Base-by-base conservation (phyloP, 495 filamentous ascomycete species). In the Achaetomiella virescens region DNA sequence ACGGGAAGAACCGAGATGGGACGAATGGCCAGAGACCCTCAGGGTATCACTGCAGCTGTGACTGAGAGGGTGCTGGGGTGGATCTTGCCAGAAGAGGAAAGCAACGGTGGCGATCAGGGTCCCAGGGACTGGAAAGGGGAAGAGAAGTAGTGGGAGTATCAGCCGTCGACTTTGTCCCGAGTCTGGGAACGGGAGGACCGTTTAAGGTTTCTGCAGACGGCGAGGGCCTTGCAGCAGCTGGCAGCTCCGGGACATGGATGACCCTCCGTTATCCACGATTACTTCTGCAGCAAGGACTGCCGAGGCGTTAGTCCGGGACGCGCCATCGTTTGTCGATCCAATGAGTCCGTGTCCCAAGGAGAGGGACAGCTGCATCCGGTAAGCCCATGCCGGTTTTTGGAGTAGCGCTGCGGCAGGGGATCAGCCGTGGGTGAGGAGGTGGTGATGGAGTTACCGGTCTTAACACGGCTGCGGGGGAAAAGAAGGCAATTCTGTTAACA, bases 41-140 rank as follows among this genome's bases (percentile, higher is more conserved):
- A 31, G 27, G 27, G 27, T 31, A 9, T 9, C 27, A 31, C 27
- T 31, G 27, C 27, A 31, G 27, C 27, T 31, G 31, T 35, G 10
- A 38, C 5, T 6, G 38, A 17, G 38, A 17, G 38, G 15, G n/a
- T 24, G 29, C 35, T 27, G 12, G 20, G 31, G 29, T 46, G 1
- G 11, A 25, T 11, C 3, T 29, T 42, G n/a, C 52, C 43, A 14
- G 42, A 40, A 27, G 15, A n/a, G 42, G 52, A 18, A 41, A 25
- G 8, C 14, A 38, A 45, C n/a, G 7, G 43, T 37, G 52, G 9
- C 52, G 52, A 54, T 47, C 43, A 54, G 52, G 52, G 35, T 38
- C 52, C 40, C 43, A 54, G 52, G 52, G 35, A 47, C 52, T 14
- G 5, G 21, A 18, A 43, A 48, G 33, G 18, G 14, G 17, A 42